Conservation (phyloP, 352 stramenopile genomes). For the Pythium dissotocum region DNA sequence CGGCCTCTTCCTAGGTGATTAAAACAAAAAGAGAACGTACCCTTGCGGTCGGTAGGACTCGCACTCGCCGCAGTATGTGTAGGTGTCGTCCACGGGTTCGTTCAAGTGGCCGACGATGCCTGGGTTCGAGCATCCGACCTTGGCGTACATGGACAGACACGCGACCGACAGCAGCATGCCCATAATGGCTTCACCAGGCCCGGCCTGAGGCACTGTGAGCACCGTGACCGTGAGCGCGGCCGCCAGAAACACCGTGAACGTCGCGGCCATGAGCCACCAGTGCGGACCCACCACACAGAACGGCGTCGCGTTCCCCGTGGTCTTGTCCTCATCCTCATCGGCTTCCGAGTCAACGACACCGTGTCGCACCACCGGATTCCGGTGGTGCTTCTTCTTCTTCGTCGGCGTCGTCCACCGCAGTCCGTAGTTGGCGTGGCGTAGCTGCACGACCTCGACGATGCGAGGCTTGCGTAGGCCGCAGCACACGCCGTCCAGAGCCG, state of each 20-base stretch:
- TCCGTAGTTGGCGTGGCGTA: constrained; percentile 57
- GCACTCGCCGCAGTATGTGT: constrained; percentile 82
- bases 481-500: constrained; percentile 4
- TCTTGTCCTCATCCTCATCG: not conserved
- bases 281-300: constrained; percentile 72
- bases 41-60: constrained; percentile 71
- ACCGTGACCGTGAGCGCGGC: constrained; percentile 49
- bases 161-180: constrained; percentile 56
- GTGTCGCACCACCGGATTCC: constrained; percentile 1
- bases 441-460: constrained; percentile 53
- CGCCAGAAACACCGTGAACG: constrained; percentile 53
- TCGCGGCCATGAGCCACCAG: constrained; percentile 72
- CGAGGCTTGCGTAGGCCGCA: not conserved
- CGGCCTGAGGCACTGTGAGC: constrained; percentile 47
- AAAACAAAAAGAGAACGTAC: constrained; percentile 36
- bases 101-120: constrained; percentile 53
- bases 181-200: constrained; percentile 39
- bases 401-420: constrained; percentile 36
- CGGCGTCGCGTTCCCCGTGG: constrained; percentile 20
- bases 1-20: no score
- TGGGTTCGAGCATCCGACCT: constrained; percentile 71
- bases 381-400: constrained; percentile 5
- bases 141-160: constrained; percentile 70
- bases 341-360: not conserved
- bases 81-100: constrained; percentile 52